Evolutionary conservation across 257 asterid genomes (phyloP), one percentile per base, ranked within the genome.

Genomic region (Oldenlandia corymbosa): DNA sequence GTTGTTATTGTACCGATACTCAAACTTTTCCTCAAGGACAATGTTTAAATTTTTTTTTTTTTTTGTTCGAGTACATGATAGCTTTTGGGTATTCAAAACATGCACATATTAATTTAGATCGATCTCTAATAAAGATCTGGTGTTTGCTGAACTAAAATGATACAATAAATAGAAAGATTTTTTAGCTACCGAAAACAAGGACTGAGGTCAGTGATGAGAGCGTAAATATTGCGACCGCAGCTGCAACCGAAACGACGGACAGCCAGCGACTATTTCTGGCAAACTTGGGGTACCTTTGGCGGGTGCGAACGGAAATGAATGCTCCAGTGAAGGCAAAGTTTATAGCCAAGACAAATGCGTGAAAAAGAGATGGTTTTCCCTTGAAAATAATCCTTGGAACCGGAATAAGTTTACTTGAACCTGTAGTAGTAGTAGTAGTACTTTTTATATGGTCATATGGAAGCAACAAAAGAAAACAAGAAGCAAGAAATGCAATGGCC

Each of bases 351-450:
- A 48, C 20, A 20, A 48, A 48, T 48, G 13, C 54, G 2, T 48
- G 54, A 7, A 48, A 52, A 16, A 52, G 20, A 1, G 58, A 52
- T 6, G 58, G 36, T 13, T 52, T 52, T 24, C 10, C 37, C 37
- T 52, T 52, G 58, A 52, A 52, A n/a, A 48, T 20, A 11, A 58
- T 18, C 42, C 42, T 58, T 0, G 63, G 63, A 36, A 60, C 63
- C 21, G 63, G 48, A 31, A 31, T 9, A 34, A 34, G 4, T 34
- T 34, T 34, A n/a, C n/a, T n/a, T n/a, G n/a, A n/a, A n/a, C 39
- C 9, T 34, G 39, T 34, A 17, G 30, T 58, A n/a, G n/a, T n/a
- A n/a, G n/a, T n/a, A n/a, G n/a, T n/a, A 32, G 63, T 32, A 58
- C 24, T 31, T 43, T 41, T 58, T 58, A 34, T 34, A 0, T 58